These are phyloP conservation scores for Ascodesmis nigricans DNA, from an alignment of 495 filamentous ascomycete species.

Conservation along the genomic window DNA sequence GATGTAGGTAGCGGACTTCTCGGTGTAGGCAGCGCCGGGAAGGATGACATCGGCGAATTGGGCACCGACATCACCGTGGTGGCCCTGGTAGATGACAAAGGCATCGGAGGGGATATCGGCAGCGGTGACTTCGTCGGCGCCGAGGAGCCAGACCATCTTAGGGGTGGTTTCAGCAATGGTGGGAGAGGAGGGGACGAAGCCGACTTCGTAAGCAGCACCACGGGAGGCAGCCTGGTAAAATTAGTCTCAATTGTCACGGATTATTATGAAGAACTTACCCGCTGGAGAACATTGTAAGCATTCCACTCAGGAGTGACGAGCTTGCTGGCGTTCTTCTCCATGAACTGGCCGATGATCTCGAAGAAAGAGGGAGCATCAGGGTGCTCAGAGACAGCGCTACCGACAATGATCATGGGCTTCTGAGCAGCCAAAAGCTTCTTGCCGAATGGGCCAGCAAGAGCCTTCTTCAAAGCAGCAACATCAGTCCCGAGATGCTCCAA, in stretches of 20 bases:
- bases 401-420: conserved; percentile 87
- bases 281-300: conserved; percentile 89
- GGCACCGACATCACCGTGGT: conserved; percentile 86
- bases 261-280: conserved; percentile 24
- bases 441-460: conserved; percentile 67
- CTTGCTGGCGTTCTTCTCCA: conserved; percentile 74
- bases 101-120: conserved; percentile 76
- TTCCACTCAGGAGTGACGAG: conserved; percentile 86
- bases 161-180: conserved; percentile 57
- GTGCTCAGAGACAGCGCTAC: conserved; percentile 74
- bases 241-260: too few relatives aligned
- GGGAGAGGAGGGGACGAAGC: conserved; percentile 65
- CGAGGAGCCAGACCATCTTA: conserved; percentile 92
- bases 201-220: conserved; percentile 80
- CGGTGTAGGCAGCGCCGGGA: conserved; percentile 83
- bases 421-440: conserved; percentile 76
- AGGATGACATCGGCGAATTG: conserved; percentile 85
- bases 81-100: conserved; percentile 93
- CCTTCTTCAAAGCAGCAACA: conserved; percentile 53
- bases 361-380: conserved; percentile 77
- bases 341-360: conserved; percentile 66
- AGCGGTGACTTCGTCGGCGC: conserved; percentile 69
- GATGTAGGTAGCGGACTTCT: conserved; percentile 90
- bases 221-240: conserved; percentile 43
- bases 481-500: conserved; percentile 71